phyloP scores from a whole-genome alignment of 352 stramenopile genomes.

The Stramenopiles sp. region DNA sequence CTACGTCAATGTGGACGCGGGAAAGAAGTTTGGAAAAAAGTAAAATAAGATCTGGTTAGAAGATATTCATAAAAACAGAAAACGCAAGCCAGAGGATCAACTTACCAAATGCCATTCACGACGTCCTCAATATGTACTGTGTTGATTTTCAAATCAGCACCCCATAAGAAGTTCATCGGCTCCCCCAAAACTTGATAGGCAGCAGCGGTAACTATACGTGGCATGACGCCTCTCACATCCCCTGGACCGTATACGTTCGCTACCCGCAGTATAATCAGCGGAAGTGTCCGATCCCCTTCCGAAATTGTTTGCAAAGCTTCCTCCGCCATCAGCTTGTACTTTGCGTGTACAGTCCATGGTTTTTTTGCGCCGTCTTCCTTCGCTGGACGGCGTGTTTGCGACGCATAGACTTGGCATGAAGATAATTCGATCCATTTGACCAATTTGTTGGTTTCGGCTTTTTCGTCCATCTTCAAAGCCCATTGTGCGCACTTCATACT shows the following conservation, averaged over 20 bases:
- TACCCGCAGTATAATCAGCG: conserved; percentile 46
- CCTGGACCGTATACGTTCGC: conserved; percentile 52
- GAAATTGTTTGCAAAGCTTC: conserved; percentile 40
- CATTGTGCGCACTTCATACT: conserved; percentile 39
- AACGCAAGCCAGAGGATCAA: too few species aligned
- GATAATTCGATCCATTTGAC: conserved; percentile 57
- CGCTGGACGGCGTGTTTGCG: conserved; percentile 42
- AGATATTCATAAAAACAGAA: too few species aligned
- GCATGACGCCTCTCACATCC: conserved; percentile 53
- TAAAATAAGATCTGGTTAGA: too few species aligned
- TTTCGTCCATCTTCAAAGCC: conserved; percentile 18
- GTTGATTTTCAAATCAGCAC: conserved; percentile 57
- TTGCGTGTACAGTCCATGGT: conserved; percentile 55
- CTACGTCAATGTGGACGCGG: too few species aligned
- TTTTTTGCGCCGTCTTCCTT: conserved; percentile 38
- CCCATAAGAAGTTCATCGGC: conserved; percentile 63
- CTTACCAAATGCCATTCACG: background rate
- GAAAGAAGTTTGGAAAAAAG: too few species aligned
- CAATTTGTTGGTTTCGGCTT: conserved; percentile 40
- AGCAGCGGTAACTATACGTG: conserved; percentile 50
- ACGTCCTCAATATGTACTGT: conserved; percentile 30
- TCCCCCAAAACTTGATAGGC: conserved; percentile 45
- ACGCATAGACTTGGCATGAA: conserved; percentile 64
- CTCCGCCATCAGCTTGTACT: conserved; percentile 58
- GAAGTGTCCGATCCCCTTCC: conserved; percentile 29